Base-by-base conservation (phyloP, 371 early-diverging fungal genomes). In the Saksenaea vasiformis region DNA sequence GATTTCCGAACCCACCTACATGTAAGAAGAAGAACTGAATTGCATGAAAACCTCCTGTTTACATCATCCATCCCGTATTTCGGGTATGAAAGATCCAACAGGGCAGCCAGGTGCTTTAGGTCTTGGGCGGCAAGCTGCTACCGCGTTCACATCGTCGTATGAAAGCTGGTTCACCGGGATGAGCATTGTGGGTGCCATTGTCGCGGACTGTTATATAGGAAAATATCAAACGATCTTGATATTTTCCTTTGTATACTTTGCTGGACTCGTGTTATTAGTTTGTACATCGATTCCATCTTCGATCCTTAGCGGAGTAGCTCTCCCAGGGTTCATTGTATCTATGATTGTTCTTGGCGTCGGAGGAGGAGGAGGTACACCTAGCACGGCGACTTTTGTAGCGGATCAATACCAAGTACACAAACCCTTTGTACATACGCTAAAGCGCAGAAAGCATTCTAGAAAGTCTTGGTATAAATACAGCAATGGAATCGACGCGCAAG, bases 121-220 rank as follows among this genome's bases (percentile, higher is more conserved):
- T 5, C 66, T 63, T 2, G 65, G 60, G 35, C 74, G 79, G 69
- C 65, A 72, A 37, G 63, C 67, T 36, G 87, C 89, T 5, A 88
- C 88, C 0, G 83, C 82, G 26, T 73, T 89, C 27, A 67, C 77
- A 31, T 86, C 85, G 58, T 82, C 84, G 28, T 93, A 93, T 75
- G 67, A 73, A n/a, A n/a, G n/a, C n/a, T n/a, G n/a, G n/a, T n/a
- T 38, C 89, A 89, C 71, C 76, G 87, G 63, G 84, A 85, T 62
- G 86, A 35, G 89, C 87, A 76, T 92, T 51, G 56, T 92, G 11
- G 91, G 92, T 44, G 92, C 90, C 38, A 64, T 88, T 34, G 69
- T 92, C 27, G 87, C 91, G 11, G 93, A 92, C 77, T 76, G 79
- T 62, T 82, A 85, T 66, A 65, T 89, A 44, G 93, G 93, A 62